Conservation (phyloP, 805 yeast genomes). For the Metschnikowia rubicola region DNA sequence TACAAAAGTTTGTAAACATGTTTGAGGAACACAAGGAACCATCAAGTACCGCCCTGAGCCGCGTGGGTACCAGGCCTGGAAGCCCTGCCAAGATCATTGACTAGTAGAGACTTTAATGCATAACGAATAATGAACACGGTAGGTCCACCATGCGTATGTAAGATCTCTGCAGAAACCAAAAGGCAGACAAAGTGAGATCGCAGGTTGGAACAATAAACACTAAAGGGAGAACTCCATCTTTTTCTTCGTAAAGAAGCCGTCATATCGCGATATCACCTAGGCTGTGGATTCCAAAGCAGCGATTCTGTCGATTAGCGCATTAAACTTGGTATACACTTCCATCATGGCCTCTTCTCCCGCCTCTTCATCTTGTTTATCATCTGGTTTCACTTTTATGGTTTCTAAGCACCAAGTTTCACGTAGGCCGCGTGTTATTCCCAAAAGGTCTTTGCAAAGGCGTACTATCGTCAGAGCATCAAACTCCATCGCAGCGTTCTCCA, state of each 20-base stretch:
- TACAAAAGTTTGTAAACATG: slow-evolving; percentile 41
- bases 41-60: slow-evolving; percentile 12
- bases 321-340: slow-evolving; percentile 30
- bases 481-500: slow-evolving; percentile 56
- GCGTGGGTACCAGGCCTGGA: slow-evolving; percentile 15
- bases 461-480: slow-evolving; percentile 50
- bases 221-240: no score
- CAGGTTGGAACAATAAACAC: no score
- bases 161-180: no score
- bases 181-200: no score
- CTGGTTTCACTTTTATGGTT: slow-evolving; percentile 38
- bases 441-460: slow-evolving; percentile 50
- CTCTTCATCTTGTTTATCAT: slow-evolving; percentile 13
- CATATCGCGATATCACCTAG: background rate
- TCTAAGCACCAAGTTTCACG: slow-evolving; percentile 60
- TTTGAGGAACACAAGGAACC: slow-evolving; percentile 34
- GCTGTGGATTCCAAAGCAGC: slow-evolving; percentile 8
- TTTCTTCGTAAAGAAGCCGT: no score
- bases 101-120: slow-evolving; percentile 1
- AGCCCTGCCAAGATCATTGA: slow-evolving; percentile 11
- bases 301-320: slow-evolving; percentile 15
- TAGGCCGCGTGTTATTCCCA: slow-evolving; percentile 45
- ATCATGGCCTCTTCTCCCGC: slow-evolving; percentile 21
- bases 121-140: background rate
- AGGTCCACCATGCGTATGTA: background rate